Conservation (phyloP, 352 stramenopile species). For the Blastocystis sp. region DNA sequence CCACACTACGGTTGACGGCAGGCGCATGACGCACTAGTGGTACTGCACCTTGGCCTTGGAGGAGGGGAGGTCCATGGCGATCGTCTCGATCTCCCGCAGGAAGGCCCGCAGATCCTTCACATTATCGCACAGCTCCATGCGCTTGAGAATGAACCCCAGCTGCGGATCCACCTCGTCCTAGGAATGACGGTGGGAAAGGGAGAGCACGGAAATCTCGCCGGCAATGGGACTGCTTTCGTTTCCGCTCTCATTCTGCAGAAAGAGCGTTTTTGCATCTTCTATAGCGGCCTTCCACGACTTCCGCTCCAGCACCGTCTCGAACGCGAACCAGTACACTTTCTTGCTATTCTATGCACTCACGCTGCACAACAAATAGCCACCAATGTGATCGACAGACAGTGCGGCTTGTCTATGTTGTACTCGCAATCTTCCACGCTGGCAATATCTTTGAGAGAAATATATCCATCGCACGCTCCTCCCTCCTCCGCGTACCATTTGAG, state of each 20-base stretch:
- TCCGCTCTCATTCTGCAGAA: conserved; percentile 39
- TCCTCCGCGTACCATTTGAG: conserved; percentile 58
- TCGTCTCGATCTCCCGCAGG: conserved; percentile 66
- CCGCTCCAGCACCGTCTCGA: conserved; percentile 59
- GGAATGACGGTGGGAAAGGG: neutral
- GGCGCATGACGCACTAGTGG: conserved; percentile 7
- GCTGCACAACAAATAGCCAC: neutral
- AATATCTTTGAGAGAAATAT: conserved; percentile 65
- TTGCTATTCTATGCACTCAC: conserved; percentile 54
- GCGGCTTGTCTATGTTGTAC: conserved; percentile 64
- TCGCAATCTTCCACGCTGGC: conserved; percentile 50
- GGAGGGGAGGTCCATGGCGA: conserved; percentile 67
- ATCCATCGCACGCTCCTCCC: conserved; percentile 45
- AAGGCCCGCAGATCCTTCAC: conserved; percentile 64
- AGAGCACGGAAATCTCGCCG: conserved; percentile 6
- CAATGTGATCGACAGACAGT: conserved; percentile 52
- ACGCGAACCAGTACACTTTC: conserved; percentile 65
- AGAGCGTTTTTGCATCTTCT: conserved; percentile 64
- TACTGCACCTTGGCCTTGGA: conserved; percentile 55
- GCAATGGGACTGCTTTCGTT: conserved; percentile 49
- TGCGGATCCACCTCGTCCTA: conserved; percentile 69
- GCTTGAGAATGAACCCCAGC: conserved; percentile 63
- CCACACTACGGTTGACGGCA: conserved; percentile 25
- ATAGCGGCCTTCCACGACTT: conserved; percentile 66
- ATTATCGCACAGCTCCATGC: conserved; percentile 68